A percentile compares a stretch with the other conserved stretches of the same genome.
Evolutionary conservation across 371 early-diverging fungal species (phyloP).

Genomic region (Chytridiales sp.): DNA sequence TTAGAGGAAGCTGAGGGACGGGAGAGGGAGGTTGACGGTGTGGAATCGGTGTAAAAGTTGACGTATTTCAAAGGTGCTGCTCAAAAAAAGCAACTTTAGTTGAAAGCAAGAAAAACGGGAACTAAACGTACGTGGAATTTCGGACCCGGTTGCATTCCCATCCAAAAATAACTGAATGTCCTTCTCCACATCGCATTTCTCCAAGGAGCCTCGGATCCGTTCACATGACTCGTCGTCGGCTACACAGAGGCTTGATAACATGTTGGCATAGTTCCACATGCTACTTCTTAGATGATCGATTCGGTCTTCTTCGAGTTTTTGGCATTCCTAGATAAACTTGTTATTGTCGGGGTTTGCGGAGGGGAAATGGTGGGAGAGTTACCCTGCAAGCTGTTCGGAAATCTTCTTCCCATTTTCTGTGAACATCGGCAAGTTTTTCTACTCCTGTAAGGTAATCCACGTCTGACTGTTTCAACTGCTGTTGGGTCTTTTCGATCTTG

Average conservation of each 20-base stretch:
- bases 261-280: slow-evolving; percentile 84
- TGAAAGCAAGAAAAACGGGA: background rate
- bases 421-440: slow-evolving; percentile 63
- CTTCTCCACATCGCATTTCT: slow-evolving; percentile 64
- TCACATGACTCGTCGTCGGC: slow-evolving; percentile 89
- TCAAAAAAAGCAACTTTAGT: background rate
- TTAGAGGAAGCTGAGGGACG: background rate
- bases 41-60: slow-evolving; percentile 40
- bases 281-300: slow-evolving; percentile 77
- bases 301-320: slow-evolving; percentile 86
- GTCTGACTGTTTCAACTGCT: slow-evolving; percentile 48
- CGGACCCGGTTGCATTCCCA: slow-evolving; percentile 69
- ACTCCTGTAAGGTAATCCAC: slow-evolving; percentile 69
- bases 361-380: too few species aligned
- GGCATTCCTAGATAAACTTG: slow-evolving; percentile 43
- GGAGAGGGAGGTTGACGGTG: slow-evolving; percentile 13
- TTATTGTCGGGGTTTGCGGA: too few species aligned
- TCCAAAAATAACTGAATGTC: slow-evolving; percentile 74
- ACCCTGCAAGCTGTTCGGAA: slow-evolving; percentile 70
- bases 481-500: slow-evolving; percentile 43
- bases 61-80: slow-evolving; percentile 38
- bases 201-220: slow-evolving; percentile 66
- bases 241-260: slow-evolving; percentile 76
- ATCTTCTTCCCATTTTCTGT: slow-evolving; percentile 68
- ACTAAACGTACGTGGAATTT: slow-evolving; percentile 44